Evolutionary conservation across 2,329 filamentous ascomycete genomes (phyloP), one percentile per base, ranked within the genome.

Genomic region (Didymella sp.): DNA sequence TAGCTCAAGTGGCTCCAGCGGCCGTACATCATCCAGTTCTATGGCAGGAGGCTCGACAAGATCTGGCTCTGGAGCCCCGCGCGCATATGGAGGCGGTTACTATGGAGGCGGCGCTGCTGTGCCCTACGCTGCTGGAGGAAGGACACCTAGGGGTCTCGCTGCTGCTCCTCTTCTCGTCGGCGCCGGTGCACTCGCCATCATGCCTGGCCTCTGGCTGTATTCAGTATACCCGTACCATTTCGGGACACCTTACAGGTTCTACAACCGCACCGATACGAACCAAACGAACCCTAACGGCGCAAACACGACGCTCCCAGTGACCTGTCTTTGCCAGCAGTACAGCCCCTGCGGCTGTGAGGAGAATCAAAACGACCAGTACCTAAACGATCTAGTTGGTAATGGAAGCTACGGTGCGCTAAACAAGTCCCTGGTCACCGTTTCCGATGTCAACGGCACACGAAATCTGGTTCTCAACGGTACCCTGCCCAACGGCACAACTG

Each of bases 401-500:
- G 80, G 80, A 31, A 86, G 81, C 60, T 87, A 87, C 63, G 70
- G 71, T 3, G 76, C 71, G 2, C 78, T 90, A 49, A 88, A 92
- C 77, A 81, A 85, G 66, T 81, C 80, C 0, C 64, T 91, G 2
- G 82, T 91, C 54, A 82, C 80, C 12, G 83, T 93, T 1, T 84
- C 82, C 2, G 76, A 81, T 50, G 82, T 89, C 59, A 87, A 90
- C 53, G 86, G 86, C 46, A 88, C 82, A 1, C 70, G 71, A 4
- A 88, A 85, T 1, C 82, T 95, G 33, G 79, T 90, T 27, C 78
- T 94, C 71, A 92, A 92, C 72, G 91, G 91, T n/a, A 90, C 88
- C 0, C 78, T 94, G 3, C 84, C 87, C 27, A 89, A 89, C 63
- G 80, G 75, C 2, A 81, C 79, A 0, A 79, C 77, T 2, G 75